Base-by-base conservation (phyloP, 179 eudicot species). In the Spergularia azorica region DNA sequence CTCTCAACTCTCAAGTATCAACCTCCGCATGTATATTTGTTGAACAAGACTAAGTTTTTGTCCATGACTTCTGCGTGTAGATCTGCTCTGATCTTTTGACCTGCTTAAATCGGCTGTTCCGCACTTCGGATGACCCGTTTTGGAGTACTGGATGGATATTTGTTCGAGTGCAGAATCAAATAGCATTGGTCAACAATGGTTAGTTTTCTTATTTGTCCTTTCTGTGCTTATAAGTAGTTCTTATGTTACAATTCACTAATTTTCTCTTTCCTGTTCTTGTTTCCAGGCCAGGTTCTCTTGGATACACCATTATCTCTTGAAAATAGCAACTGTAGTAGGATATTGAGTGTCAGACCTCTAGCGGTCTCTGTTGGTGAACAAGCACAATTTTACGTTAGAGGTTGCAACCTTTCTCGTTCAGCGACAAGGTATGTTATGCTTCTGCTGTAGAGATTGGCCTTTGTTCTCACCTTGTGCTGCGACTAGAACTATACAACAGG, bases 141-240 rank as follows among this genome's bases (percentile, higher is more conserved):
- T 87, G 90, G 90, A 79, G 74, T 70, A 80, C 76, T 70, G 90
- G 90, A 73, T 87, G 90, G 90, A 51, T 83, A 41, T 87, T 77
- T 75, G 82, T 78, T 3, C 80, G 81, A 54, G 85, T 83, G 70
- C 86, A 82, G 56, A 77, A 82, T 83, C 85, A 83, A 73, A 74
- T 85, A 64, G 86, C 87, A 38, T 75, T 87, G 58, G 76, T 78
- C 64, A 68, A 82, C 43, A 76, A 87, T 73, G 90, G 90, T 87
- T 72, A 8, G 84, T 68, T 70, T 50, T 46, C 69, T 43, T 21
- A 21, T 58, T 63, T 59, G 54, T 52, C 60, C 20, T 63, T 75
- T 60, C 38, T 61, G 32, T 26, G 20, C 48, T 50, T 36, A 17
- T 17, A 1, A n/a, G 13, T 65, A 48, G 63, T 56, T 61, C 11